phyloP scores from a whole-genome alignment of 805 yeast genomes.

The Starmerella stellata region DNA sequence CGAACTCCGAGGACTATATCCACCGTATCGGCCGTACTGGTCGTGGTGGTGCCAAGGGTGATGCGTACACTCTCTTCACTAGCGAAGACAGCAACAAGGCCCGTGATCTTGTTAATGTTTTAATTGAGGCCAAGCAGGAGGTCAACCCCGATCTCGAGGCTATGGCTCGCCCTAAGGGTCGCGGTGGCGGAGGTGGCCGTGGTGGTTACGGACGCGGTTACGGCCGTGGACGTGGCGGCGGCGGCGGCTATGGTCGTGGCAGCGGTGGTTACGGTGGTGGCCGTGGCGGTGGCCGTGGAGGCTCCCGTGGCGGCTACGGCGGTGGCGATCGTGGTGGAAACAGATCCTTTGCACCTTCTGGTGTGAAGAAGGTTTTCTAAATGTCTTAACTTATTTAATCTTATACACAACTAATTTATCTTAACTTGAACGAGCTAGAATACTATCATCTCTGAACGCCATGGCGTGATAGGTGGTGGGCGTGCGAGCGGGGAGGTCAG shows the following conservation, averaged over 20 bases:
- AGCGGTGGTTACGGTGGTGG: conserved; percentile 12
- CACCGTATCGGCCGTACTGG: conserved; percentile 99
- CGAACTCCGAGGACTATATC: conserved; percentile 94
- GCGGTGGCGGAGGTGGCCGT: conserved; percentile 45
- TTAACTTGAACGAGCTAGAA: too few species aligned
- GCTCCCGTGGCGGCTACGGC: conserved; percentile 16
- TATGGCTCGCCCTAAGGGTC: conserved; percentile 58
- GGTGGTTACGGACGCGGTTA: conserved; percentile 29
- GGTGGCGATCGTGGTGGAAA: conserved; percentile 8
- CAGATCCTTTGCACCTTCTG: background rate
- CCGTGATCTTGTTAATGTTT: conserved; percentile 69
- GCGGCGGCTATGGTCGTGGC: conserved; percentile 20
- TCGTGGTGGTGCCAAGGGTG: conserved; percentile 94
- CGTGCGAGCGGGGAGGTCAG: too few species aligned
- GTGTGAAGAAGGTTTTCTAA: background rate
- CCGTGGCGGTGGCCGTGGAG: conserved; percentile 21
- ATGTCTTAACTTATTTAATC: too few species aligned
- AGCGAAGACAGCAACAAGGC: conserved; percentile 75
- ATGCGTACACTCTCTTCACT: conserved; percentile 87
- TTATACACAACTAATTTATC: too few species aligned
- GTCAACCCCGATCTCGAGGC: conserved; percentile 64
- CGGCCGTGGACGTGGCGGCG: conserved; percentile 29
- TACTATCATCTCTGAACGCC: too few species aligned
- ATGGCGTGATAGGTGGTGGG: too few species aligned
- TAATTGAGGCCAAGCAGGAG: conserved; percentile 88